Percentiles rank a stretch among this genome's conserved stretches.
Conservation (phyloP, 257 asterid genomes). For the Salvia rosmarinus region DNA sequence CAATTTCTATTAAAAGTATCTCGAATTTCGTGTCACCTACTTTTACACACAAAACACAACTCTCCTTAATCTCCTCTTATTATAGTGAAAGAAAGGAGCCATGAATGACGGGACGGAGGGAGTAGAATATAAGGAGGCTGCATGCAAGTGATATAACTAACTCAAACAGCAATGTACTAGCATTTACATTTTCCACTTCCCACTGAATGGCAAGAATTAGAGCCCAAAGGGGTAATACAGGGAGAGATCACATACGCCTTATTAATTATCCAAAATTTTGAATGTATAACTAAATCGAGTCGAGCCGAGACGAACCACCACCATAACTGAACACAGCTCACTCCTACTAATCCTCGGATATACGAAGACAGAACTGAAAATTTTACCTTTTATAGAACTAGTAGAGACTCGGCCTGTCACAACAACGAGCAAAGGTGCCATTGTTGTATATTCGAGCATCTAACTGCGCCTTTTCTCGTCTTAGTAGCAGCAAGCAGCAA, state of each 20-base stretch:
- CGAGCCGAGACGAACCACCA: constrained; percentile 17
- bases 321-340: no score
- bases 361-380: not conserved
- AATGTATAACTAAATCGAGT: not conserved
- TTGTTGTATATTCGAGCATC: not conserved
- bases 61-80: no score
- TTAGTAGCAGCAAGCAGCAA: not conserved
- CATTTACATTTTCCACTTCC: constrained; percentile 20
- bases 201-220: not conserved
- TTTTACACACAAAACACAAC: no score
- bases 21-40: no score
- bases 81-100: no score
- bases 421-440: constrained; percentile 3
- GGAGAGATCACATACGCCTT: constrained; percentile 1
- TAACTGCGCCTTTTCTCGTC: not conserved
- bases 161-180: not conserved
- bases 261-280: constrained; percentile 15
- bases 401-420: constrained; percentile 10
- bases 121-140: no score
- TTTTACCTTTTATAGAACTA: constrained; percentile 32
- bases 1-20: no score
- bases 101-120: no score
- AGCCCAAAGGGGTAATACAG: not conserved
- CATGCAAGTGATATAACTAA: no score
- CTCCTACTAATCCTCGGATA: not conserved